Conservation (phyloP, 495 filamentous ascomycete genomes). For the Xylaria palmicola region DNA sequence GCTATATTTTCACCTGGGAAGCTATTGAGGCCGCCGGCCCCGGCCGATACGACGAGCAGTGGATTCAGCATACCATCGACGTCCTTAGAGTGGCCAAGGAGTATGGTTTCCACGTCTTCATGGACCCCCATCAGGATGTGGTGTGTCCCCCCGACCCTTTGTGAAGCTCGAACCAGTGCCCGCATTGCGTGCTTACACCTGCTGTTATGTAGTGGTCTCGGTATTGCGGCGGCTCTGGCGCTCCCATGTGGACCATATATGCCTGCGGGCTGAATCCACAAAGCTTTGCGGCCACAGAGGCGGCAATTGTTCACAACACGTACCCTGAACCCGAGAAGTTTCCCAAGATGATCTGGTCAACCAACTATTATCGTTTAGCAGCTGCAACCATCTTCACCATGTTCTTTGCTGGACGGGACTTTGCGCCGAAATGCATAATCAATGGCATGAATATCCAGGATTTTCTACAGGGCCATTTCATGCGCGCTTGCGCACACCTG, state of each 20-base stretch:
- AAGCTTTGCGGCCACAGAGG: slow-evolving; percentile 81
- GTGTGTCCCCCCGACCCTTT: slow-evolving; percentile 47
- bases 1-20: slow-evolving; percentile 98
- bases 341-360: slow-evolving; percentile 99
- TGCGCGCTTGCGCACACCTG: slow-evolving; percentile 74
- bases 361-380: slow-evolving; percentile 87
- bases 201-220: slow-evolving; percentile 73
- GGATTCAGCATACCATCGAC: slow-evolving; percentile 85
- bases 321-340: slow-evolving; percentile 84
- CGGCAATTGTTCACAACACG: slow-evolving; percentile 91
- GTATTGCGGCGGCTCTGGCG: slow-evolving; percentile 90
- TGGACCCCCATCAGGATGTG: slow-evolving; percentile 98
- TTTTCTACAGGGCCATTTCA: slow-evolving; percentile 85
- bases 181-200: slow-evolving; percentile 18
- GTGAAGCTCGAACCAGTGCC: neutral
- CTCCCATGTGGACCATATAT: slow-evolving; percentile 97
- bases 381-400: slow-evolving; percentile 91
- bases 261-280: slow-evolving; percentile 86
- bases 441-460: slow-evolving; percentile 96
- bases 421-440: slow-evolving; percentile 94
- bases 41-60: slow-evolving; percentile 92
- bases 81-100: slow-evolving; percentile 79
- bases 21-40: slow-evolving; percentile 94
- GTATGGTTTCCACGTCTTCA: slow-evolving; percentile 93
- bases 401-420: slow-evolving; percentile 90